Percentiles rank a stretch among this genome's conserved stretches.
Evolutionary conservation across 179 eudicot genomes (phyloP).

Genomic region (Silene noctiflora): DNA sequence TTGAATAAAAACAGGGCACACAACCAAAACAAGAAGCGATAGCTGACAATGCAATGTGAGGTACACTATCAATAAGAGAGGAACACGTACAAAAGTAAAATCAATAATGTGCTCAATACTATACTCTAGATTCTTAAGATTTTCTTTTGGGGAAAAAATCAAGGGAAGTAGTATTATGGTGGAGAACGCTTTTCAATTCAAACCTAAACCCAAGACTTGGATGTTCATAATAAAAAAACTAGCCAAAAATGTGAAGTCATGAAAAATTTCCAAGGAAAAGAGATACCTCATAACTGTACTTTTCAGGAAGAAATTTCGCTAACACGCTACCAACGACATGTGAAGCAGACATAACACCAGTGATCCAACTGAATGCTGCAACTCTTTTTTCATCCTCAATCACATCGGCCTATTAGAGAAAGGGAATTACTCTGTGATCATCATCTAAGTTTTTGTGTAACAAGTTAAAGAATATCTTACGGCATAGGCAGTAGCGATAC

Average conservation of each 20-base stretch:
- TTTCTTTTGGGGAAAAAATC: no score
- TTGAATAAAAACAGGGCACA: constrained; percentile 58
- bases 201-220: no score
- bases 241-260: no score
- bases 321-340: constrained; percentile 66
- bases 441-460: neutral
- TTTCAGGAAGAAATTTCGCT: constrained; percentile 64
- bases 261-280: neutral
- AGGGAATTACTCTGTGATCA: neutral
- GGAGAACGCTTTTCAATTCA: no score
- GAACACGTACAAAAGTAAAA: neutral
- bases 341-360: constrained; percentile 76
- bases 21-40: constrained; percentile 56
- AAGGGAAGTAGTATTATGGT: no score
- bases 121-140: no score
- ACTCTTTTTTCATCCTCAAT: constrained; percentile 58
- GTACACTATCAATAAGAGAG: constrained; percentile 4
- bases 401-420: constrained; percentile 68
- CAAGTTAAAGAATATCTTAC: constrained; percentile 37
- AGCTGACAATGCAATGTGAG: constrained; percentile 38
- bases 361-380: constrained; percentile 83
- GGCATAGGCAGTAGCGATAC: constrained; percentile 81
- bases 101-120: no score
- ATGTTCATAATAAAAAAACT: no score
- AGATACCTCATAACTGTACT: constrained; percentile 61